These are phyloP conservation scores for Leccinum arenicola DNA, from an alignment of 768 basidiomycete genomes.

Conservation along the genomic window DNA sequence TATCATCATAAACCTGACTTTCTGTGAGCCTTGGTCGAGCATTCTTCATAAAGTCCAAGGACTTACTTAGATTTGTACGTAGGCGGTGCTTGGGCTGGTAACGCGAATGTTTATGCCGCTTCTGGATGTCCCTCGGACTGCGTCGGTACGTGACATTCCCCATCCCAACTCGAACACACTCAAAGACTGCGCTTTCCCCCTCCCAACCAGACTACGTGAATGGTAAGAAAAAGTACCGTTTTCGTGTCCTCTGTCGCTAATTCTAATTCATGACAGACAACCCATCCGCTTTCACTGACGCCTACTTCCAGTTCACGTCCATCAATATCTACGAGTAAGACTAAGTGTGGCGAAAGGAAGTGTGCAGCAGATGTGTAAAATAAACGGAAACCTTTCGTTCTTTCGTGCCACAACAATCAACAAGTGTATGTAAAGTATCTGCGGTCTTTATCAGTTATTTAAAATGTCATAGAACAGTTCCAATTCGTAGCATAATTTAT, in stretches of 20 bases:
- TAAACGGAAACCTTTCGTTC: background rate
- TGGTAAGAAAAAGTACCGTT: constrained; percentile 9
- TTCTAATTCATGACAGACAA: constrained; percentile 22
- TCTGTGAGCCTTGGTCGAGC: constrained; percentile 23
- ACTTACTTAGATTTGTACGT: background rate
- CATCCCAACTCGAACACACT: background rate
- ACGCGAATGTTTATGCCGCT: constrained; percentile 19
- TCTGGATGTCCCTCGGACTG: constrained; percentile 34
- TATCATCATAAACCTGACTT: constrained; percentile 34
- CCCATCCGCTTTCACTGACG: constrained; percentile 39
- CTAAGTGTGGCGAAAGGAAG: background rate
- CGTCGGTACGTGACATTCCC: constrained; percentile 17
- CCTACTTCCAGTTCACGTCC: constrained; percentile 41
- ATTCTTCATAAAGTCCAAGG: background rate
- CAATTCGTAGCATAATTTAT: background rate
- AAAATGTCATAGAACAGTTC: background rate
- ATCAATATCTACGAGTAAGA: constrained; percentile 36
- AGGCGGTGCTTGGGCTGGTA: constrained; percentile 34
- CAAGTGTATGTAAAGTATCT: too few species aligned
- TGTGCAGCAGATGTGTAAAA: background rate
- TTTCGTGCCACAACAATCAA: background rate
- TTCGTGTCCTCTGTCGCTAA: background rate
- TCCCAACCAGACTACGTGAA: constrained; percentile 25
- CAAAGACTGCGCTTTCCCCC: background rate
- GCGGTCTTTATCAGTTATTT: background rate